Evolutionary conservation across 176 grass and related monocot genomes (phyloP), one percentile per base, ranked within the genome.

Genomic region (Triticum monococcum): DNA sequence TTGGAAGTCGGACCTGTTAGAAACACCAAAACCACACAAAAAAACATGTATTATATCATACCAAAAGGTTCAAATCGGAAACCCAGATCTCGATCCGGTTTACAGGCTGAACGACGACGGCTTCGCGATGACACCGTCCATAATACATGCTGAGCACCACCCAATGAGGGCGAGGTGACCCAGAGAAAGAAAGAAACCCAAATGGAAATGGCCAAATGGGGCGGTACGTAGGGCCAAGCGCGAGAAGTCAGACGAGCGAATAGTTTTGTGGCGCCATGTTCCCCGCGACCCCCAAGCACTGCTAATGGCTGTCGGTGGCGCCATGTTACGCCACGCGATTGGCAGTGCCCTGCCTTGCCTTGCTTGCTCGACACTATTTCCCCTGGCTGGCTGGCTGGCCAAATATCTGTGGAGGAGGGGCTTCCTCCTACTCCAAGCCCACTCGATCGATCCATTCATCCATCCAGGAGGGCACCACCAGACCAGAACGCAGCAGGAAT

Each of bases 221-320:
- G 23, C 40, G 72, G 72, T 28, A 17, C 72, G 23, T 48, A 75
- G 41, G 72, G 41, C 41, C 41, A 75, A 48, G 12, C 5, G 56
- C 0, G 78, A 64, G 60, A 80, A 80, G 68, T 61, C n/a, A 60
- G 33, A 83, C 0, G 30, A 3, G 26, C n/a, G 32, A 26, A 12
- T 37, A 18, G 30, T 56, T 82, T 82, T 52, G 13, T 24, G 66
- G 17, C 7, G 63, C 38, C 52, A 23, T 89, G 83, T 74, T 79
- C 40, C 87, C 87, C 62, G 52, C 60, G 63, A 20, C 38, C 33
- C 4, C 12, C 4, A 32, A 50, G 32, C 57, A 9, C 77, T 40
- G 26, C 18, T 73, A 72, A 86, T 89, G 64, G 64, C 57, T 87
- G 80, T 90, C 88, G 85, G 91, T 90, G 80, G 33, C 13, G 23